phyloP scores from a whole-genome alignment of 352 stramenopile species.

The Pythium grandisporangium region DNA sequence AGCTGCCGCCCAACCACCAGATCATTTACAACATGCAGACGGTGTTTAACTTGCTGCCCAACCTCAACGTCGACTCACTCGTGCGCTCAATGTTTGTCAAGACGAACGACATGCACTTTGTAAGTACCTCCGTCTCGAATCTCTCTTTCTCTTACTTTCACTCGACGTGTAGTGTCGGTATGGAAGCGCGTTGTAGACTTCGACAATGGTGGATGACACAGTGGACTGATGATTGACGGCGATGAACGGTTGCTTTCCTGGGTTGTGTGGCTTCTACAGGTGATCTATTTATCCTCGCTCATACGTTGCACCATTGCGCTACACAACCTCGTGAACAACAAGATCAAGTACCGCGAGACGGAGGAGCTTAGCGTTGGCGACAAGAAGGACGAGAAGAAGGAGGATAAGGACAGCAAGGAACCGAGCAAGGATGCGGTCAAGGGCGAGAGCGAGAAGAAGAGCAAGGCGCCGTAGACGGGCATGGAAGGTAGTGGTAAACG shows the following conservation, averaged over 20 bases:
- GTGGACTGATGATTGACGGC: background rate
- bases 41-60: constrained; percentile 99
- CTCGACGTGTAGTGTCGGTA: no score
- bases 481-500: no score
- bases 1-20: constrained; percentile 71
- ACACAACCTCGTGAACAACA: constrained; percentile 99
- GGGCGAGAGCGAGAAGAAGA: constrained; percentile 1
- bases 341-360: constrained; percentile 94
- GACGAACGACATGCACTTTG: constrained; percentile 99
- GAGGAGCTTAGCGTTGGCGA: constrained; percentile 66
- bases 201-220: no score
- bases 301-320: constrained; percentile 97
- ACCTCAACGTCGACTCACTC: constrained; percentile 97
- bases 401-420: constrained; percentile 17
- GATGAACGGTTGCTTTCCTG: constrained; percentile 1
- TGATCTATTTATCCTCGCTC: constrained; percentile 96
- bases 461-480: no score
- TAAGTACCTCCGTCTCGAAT: no score
- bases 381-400: constrained; percentile 65
- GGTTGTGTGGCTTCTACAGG: constrained; percentile 25
- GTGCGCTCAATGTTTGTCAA: constrained; percentile 97
- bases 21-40: constrained; percentile 99
- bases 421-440: background rate
- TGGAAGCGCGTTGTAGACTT: no score
- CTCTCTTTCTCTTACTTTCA: no score